Base-by-base conservation (phyloP, 345 rosid species). In the Gossypium mustelinum region DNA sequence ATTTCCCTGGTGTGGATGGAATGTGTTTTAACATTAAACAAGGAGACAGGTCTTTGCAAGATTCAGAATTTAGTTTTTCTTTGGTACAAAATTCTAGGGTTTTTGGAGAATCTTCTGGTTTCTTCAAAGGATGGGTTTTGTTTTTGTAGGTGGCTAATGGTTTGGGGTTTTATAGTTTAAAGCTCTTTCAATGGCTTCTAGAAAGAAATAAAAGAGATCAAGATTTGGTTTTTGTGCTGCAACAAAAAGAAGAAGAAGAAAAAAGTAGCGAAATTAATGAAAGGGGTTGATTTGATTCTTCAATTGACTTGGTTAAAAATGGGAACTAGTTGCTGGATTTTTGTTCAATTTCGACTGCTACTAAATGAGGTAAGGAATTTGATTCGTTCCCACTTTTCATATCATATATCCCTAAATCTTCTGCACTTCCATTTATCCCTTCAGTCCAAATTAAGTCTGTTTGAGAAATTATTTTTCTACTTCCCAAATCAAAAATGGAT, bases 1-100 rank as follows among this genome's bases (percentile, higher is more conserved):
- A 92, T 74, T 94, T 94, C 51, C 97, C 98, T 2, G 96, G 93
- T 45, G 97, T 92, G 48, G 97, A 92, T 10, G 98, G 97, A 61
- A 76, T 86, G 80, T 90, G 79, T 73, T 34, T 94, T 94, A 79
- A 85, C 97, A 79, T 90, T 94, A 22, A 94, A 90, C 90, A 87
- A 57, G 64, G 60, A 16, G 62, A 4, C n/a, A 5, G 58, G n/a
- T 34, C 3, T 3, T 68, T 18, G 51, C 56, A 76, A 54, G 50
- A 29, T 62, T 57, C 69, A 50, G 58, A 63, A 39, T 34, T 5
- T 34, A 5, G 41, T 5, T 34, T 34, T 34, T 34, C 41, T 34
- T 34, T 34, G 41, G 41, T 34, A 4, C 7, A 34, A 34, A 34
- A 34, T 34, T 34, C 41, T 34, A 34, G 41, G 41, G 41, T 34